phyloP scores from a whole-genome alignment of 2,329 filamentous ascomycete genomes.

The Trichophyton schoenleinii region DNA sequence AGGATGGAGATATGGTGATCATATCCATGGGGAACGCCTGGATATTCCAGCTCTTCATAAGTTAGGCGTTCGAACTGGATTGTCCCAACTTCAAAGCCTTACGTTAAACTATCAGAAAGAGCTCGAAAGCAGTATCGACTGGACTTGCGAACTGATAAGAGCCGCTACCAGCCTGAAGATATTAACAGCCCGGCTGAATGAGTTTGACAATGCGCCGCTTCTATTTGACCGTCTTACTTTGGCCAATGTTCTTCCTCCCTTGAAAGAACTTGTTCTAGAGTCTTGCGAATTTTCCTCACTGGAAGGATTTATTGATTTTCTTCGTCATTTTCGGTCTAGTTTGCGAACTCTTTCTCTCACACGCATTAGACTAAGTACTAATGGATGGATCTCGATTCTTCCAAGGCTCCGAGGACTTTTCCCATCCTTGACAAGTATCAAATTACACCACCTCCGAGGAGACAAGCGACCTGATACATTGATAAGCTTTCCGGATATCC shows the following conservation, averaged over 20 bases:
- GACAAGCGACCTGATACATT: not conserved
- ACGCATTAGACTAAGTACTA: not conserved
- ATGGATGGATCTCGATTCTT: not conserved
- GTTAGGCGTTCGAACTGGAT: not conserved
- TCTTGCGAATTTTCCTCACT: not conserved
- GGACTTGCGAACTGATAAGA: not conserved
- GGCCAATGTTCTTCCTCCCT: not conserved
- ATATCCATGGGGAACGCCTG: not conserved
- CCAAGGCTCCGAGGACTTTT: not conserved
- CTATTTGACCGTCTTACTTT: not conserved
- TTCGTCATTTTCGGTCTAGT: not conserved
- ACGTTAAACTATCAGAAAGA: not conserved
- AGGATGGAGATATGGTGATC: not conserved
- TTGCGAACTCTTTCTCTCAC: not conserved
- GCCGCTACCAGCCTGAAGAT: not conserved
- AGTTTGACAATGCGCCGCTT: not conserved
- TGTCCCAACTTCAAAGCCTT: not conserved
- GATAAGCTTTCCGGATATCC: not conserved
- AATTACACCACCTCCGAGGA: not conserved
- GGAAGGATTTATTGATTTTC: not conserved
- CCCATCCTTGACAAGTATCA: not conserved
- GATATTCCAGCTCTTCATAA: not conserved
- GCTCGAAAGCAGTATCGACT: not conserved
- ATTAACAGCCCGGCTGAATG: not conserved
- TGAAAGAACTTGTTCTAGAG: not conserved